phyloP scores from a whole-genome alignment of 352 stramenopile genomes.

The Peronospora farinosa region DNA sequence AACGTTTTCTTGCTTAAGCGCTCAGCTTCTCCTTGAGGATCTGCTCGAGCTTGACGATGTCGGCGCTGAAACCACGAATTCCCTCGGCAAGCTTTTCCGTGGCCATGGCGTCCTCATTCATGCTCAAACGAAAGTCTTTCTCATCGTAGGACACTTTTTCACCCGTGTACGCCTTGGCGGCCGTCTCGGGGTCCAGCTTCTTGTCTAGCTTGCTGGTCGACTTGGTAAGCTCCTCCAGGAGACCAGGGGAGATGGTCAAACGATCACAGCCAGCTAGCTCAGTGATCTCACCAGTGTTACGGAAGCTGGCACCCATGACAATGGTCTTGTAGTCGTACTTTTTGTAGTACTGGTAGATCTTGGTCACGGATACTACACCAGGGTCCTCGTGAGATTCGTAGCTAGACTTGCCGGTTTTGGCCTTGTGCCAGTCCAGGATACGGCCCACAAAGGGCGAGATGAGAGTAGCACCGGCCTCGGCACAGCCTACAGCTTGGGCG shows the following conservation, averaged over 20 bases:
- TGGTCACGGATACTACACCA: conserved; percentile 92
- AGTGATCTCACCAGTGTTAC: conserved; percentile 95
- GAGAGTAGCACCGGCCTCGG: conserved; percentile 93
- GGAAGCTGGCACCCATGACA: conserved; percentile 94
- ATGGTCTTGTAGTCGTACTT: conserved; percentile 95
- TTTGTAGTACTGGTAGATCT: conserved; percentile 99
- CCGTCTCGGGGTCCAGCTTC: conserved; percentile 82
- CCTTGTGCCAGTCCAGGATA: conserved; percentile 97
- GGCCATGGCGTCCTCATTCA: conserved; percentile 97
- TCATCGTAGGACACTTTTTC: conserved; percentile 87
- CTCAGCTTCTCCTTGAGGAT: conserved; percentile 95
- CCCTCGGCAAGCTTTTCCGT: conserved; percentile 97
- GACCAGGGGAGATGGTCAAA: conserved; percentile 94
- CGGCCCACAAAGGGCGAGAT: conserved; percentile 95
- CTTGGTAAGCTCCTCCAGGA: conserved; percentile 90
- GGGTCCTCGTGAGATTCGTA: conserved; percentile 94
- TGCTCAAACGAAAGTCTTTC: conserved; percentile 94
- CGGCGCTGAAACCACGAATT: conserved; percentile 94
- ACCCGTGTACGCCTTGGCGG: conserved; percentile 59
- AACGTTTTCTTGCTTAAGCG: conserved; percentile 34
- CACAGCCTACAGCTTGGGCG: conserved; percentile 92
- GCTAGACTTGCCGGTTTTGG: conserved; percentile 86
- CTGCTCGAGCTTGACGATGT: conserved; percentile 98
- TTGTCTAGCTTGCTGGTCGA: conserved; percentile 57
- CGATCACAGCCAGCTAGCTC: conserved; percentile 95